Conservation (phyloP, 139 green algal genomes). For the Volvox africanus region DNA sequence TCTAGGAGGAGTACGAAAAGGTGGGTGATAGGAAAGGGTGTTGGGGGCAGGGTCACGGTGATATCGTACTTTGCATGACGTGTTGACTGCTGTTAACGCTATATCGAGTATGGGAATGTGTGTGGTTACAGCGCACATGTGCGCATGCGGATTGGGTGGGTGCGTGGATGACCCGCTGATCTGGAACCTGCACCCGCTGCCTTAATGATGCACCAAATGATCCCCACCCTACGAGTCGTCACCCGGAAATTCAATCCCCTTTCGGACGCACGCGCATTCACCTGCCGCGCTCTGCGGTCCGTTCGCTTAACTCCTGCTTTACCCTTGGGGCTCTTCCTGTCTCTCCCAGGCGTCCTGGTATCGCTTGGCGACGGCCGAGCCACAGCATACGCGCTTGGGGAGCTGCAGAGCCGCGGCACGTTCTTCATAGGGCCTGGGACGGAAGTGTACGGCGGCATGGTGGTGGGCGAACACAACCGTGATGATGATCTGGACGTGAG, state of each 20-base stretch:
- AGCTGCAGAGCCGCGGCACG: slow-evolving; percentile 79
- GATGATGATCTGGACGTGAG: slow-evolving; percentile 78
- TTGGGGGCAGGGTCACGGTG: background rate
- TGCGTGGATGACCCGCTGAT: no score
- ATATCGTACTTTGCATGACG: no score
- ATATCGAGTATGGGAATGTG: no score
- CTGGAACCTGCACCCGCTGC: no score
- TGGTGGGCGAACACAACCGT: slow-evolving; percentile 83
- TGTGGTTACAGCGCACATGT: no score
- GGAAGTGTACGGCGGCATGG: slow-evolving; percentile 87
- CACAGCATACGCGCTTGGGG: slow-evolving; percentile 76
- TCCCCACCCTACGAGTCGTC: no score
- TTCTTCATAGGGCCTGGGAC: slow-evolving; percentile 81
- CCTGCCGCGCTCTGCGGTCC: no score
- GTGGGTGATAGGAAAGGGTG: slow-evolving; percentile 62
- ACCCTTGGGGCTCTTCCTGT: background rate
- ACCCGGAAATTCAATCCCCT: no score
- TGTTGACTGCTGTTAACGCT: no score
- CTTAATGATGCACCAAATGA: no score
- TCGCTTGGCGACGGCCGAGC: slow-evolving; percentile 66
- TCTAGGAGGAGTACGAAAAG: slow-evolving; percentile 79
- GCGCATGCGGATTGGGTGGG: no score
- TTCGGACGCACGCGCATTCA: no score
- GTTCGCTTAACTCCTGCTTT: background rate
- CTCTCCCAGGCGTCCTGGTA: slow-evolving; percentile 68